Conservation (phyloP, 169 alveolate genomes). For the Eimeria acervulina region DNA sequence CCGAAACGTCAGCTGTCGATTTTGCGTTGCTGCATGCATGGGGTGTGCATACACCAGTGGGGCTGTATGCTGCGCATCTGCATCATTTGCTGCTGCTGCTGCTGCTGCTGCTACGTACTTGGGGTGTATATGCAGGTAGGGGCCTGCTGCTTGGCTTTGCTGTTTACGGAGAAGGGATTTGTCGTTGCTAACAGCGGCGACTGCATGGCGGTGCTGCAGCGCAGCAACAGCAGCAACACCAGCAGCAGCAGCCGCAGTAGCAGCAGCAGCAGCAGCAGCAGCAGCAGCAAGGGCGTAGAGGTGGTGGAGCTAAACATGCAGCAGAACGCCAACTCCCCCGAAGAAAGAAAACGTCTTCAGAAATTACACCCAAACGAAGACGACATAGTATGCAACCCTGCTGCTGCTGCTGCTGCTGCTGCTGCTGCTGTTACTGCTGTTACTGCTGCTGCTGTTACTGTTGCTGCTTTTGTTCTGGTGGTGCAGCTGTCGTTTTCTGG, state of each 20-base stretch:
- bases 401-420: constrained; percentile 6
- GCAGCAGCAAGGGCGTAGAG: constrained; percentile 53
- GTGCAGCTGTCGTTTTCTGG: too few species aligned
- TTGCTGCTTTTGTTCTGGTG: too few species aligned
- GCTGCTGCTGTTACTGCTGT: not conserved
- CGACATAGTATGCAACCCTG: constrained; percentile 79
- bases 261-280: constrained; percentile 22
- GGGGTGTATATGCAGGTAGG: constrained; percentile 78
- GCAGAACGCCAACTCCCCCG: constrained; percentile 85
- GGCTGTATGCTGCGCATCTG: too few species aligned
- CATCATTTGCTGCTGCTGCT: too few species aligned
- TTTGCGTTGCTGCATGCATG: too few species aligned
- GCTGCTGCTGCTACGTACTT: too few species aligned
- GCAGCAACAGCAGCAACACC: too few species aligned
- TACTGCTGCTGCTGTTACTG: not conserved
- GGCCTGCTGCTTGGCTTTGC: constrained; percentile 80
- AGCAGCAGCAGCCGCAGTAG: too few species aligned
- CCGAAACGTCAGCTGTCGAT: too few species aligned
- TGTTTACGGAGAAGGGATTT: constrained; percentile 54
- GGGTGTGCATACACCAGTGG: too few species aligned
- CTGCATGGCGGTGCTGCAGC: constrained; percentile 82
- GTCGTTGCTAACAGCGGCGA: constrained; percentile 85
- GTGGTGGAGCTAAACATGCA: constrained; percentile 82
- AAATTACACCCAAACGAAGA: constrained; percentile 88
- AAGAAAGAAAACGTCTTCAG: constrained; percentile 84